A percentile compares a stretch with the other conserved stretches of the same genome.
phyloP scores from a whole-genome alignment of 176 grass and related monocot species.

The Dendrocalamus sinicus region DNA sequence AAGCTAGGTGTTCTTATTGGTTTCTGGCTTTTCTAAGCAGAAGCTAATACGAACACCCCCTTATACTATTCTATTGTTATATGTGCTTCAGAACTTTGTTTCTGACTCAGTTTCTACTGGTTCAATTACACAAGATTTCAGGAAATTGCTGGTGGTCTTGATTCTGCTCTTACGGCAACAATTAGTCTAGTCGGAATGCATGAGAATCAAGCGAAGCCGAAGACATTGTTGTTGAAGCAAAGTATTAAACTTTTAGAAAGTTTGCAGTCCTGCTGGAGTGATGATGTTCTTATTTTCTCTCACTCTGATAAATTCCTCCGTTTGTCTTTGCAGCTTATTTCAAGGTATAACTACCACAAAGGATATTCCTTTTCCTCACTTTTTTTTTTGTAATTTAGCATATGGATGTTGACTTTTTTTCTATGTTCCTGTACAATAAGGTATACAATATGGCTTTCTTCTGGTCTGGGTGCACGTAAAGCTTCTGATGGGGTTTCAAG shows the following conservation, averaged over 20 bases:
- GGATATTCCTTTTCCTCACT: slow-evolving; percentile 8
- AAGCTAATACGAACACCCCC: too few species aligned
- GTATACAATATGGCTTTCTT: slow-evolving; percentile 90
- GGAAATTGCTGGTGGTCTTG: slow-evolving; percentile 95
- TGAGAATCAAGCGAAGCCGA: slow-evolving; percentile 48
- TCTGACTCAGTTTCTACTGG: slow-evolving; percentile 32
- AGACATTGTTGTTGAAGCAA: slow-evolving; percentile 69
- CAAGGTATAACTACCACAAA: slow-evolving; percentile 61
- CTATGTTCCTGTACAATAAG: slow-evolving; percentile 54
- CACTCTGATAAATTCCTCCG: slow-evolving; percentile 95
- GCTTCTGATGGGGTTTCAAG: slow-evolving; percentile 56
- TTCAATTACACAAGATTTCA: slow-evolving; percentile 85
- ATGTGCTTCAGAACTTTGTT: slow-evolving; percentile 17
- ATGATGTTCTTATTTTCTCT: slow-evolving; percentile 89
- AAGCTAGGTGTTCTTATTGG: too few species aligned
- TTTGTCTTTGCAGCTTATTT: slow-evolving; percentile 89
- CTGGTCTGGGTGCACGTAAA: slow-evolving; percentile 73
- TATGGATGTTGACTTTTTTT: slow-evolving; percentile 12
- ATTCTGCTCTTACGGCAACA: slow-evolving; percentile 64
- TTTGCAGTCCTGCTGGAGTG: slow-evolving; percentile 83
- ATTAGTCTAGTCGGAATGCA: slow-evolving; percentile 62
- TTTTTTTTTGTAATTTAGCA: slow-evolving; percentile 32
- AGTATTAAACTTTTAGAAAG: slow-evolving; percentile 90
- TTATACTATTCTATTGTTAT: background rate
- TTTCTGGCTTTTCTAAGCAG: too few species aligned